phyloP scores from a whole-genome alignment of 768 basidiomycete species.

The Cystofilobasidium bisporidii region DNA sequence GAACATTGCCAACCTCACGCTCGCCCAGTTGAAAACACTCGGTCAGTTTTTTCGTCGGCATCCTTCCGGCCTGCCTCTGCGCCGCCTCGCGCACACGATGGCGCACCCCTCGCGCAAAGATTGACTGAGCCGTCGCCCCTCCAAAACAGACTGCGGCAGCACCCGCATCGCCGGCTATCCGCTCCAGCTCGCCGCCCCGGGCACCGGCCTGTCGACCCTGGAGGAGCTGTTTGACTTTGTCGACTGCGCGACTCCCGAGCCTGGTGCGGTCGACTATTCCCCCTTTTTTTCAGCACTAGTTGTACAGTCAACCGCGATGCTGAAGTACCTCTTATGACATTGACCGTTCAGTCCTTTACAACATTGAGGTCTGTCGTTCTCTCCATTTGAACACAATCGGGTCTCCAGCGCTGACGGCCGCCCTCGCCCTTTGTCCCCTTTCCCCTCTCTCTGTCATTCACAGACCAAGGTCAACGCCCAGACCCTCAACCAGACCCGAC shows the following conservation, averaged over 20 bases:
- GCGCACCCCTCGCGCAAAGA: too few species aligned
- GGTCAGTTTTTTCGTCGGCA: neutral
- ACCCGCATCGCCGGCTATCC: constrained; percentile 46
- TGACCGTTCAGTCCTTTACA: constrained; percentile 49
- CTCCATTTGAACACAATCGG: too few species aligned
- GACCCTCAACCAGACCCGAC: constrained; percentile 33
- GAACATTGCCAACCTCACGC: constrained; percentile 62
- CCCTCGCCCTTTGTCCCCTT: too few species aligned
- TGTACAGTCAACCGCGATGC: too few species aligned
- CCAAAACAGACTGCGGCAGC: constrained; percentile 56
- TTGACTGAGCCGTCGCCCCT: too few species aligned
- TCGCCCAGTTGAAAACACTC: constrained; percentile 67
- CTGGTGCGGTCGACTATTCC: neutral
- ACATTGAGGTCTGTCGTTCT: too few species aligned
- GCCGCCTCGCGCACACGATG: neutral
- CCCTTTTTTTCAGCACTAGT: too few species aligned
- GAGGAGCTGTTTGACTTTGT: constrained; percentile 67
- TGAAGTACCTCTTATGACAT: neutral
- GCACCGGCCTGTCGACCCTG: constrained; percentile 60
- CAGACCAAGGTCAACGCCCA: constrained; percentile 37
- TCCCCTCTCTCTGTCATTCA: too few species aligned
- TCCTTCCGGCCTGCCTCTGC: neutral
- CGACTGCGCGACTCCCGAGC: constrained; percentile 56
- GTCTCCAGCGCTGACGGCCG: too few species aligned
- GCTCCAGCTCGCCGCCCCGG: constrained; percentile 29